phyloP scores from a whole-genome alignment of 495 filamentous ascomycete species.

The Aspergillus haitiensis region DNA sequence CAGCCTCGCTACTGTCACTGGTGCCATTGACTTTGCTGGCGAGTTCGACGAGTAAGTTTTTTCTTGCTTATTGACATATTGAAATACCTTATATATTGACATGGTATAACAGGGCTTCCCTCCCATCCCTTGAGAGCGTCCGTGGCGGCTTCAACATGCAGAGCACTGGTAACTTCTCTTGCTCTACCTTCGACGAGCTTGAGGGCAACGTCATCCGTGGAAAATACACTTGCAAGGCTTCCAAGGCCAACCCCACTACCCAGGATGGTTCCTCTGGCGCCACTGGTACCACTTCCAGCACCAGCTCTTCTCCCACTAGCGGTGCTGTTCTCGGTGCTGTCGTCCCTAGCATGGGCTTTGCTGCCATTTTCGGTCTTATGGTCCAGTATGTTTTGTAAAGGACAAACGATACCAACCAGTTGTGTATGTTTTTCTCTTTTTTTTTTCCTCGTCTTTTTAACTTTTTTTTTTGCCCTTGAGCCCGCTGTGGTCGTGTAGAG shows the following conservation, averaged over 20 bases:
- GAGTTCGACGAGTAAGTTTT: constrained; percentile 74
- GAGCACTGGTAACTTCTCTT: constrained; percentile 65
- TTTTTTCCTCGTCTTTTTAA: constrained; percentile 19
- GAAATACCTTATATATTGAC: constrained; percentile 10
- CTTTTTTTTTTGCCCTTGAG: constrained; percentile 31
- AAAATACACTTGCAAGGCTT: constrained; percentile 55
- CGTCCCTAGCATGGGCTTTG: constrained; percentile 45
- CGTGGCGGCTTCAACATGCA: constrained; percentile 85
- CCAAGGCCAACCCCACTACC: constrained; percentile 43
- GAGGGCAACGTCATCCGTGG: constrained; percentile 59
- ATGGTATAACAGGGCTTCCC: constrained; percentile 55
- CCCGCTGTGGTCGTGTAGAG: constrained; percentile 34
- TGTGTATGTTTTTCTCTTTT: constrained; percentile 32
- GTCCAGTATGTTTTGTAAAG: constrained; percentile 50
- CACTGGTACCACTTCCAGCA: constrained; percentile 27
- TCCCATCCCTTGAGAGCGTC: constrained; percentile 72
- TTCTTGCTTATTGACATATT: not conserved
- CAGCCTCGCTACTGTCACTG: constrained; percentile 64
- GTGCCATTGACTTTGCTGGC: constrained; percentile 87
- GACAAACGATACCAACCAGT: constrained; percentile 19
- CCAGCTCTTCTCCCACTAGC: constrained; percentile 32
- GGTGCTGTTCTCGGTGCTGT: constrained; percentile 35
- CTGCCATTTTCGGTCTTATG: constrained; percentile 46
- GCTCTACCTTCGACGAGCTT: constrained; percentile 46
- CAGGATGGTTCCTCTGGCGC: constrained; percentile 48